Evolutionary conservation across 768 basidiomycete species (phyloP).

Genomic region (Russula compacta): DNA sequence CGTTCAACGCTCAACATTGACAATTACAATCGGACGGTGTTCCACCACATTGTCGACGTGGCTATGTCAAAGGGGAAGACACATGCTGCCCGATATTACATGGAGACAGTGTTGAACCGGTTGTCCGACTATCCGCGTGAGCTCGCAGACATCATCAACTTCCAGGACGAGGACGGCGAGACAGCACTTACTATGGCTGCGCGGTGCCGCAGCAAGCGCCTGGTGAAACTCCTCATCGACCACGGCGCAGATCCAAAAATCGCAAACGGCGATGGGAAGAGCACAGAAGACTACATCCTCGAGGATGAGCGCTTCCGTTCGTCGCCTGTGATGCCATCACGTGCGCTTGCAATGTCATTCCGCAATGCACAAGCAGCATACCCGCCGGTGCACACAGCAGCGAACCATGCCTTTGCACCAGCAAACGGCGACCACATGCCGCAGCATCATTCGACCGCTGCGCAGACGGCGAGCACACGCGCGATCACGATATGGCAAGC

Average conservation of each 20-base stretch:
- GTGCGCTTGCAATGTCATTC: conserved; percentile 58
- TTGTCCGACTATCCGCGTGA: conserved; percentile 92
- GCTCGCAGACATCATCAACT: conserved; percentile 95
- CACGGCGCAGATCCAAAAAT: conserved; percentile 96
- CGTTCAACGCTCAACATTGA: conserved; percentile 99
- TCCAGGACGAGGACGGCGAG: conserved; percentile 98
- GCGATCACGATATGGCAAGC: conserved; percentile 72
- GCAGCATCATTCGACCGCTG: conserved; percentile 77
- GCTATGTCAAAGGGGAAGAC: conserved; percentile 97
- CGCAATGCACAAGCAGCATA: conserved; percentile 59
- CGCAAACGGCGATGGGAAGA: conserved; percentile 89
- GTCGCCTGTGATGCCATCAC: conserved; percentile 72
- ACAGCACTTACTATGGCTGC: conserved; percentile 96
- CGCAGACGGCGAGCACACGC: conserved; percentile 76
- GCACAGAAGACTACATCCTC: conserved; percentile 95
- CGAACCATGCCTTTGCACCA: conserved; percentile 37
- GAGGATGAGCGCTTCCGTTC: conserved; percentile 97
- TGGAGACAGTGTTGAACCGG: conserved; percentile 88
- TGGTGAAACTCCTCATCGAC: conserved; percentile 92
- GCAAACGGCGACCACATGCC: conserved; percentile 57
- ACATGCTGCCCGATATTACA: conserved; percentile 96
- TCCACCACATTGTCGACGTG: conserved; percentile 96
- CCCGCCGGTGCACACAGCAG: conserved; percentile 36
- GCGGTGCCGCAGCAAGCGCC: conserved; percentile 86
- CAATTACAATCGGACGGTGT: conserved; percentile 93